Base-by-base conservation (phyloP, 1,284 basidiomycete species). In the Ceratobasidium sp. region DNA sequence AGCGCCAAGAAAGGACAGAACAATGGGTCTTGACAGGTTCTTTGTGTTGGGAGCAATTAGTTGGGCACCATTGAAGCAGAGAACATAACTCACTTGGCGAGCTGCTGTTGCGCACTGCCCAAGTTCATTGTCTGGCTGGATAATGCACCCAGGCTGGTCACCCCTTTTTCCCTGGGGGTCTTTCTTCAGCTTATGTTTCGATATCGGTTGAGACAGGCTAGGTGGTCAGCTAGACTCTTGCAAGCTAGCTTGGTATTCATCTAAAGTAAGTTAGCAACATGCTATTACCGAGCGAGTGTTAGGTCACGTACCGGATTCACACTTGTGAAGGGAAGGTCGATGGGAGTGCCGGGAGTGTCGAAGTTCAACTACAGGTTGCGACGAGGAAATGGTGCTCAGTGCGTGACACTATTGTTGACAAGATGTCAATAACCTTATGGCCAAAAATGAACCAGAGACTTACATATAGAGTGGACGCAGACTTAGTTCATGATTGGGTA, bases 211-310 rank as follows among this genome's bases (percentile, higher is more conserved):
- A 1, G 34, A 51, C 6, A 31, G 64, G 48, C 27, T 66, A 31
- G 64, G 29, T 13, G 48, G 29, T 34, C 49, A 29, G 22, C 64
- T 66, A 1, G 64, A 37, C 31, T 16, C 64, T 66, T 22, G 13
- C 31, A 49, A 66, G 64, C 48, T 53, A 2, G 64, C 64, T 39
- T 66, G 46, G 39, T 62, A 65, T 49, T 27, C 63, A 49, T 65
- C 63, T 65, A 34, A 6, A 29, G 13, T 27, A 46, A 48, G 41
- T 64, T 9, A 64, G 41, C 27, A 56, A 14, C 5, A 27, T 3
- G 14, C 27, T 16, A 19, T 7, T 11, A 37, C 22, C 19, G 54
- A 58, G 19, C 19, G 11, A 56, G 24, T 56, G 58, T 9, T 31
- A 43, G 24, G 16, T 39, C 2, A n/a, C 43, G n/a, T n/a, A 65